A percentile compares a stretch with the other conserved stretches of the same genome.
phyloP scores from a whole-genome alignment of 1,284 basidiomycete species.

The Moesziomyces antarcticus region DNA sequence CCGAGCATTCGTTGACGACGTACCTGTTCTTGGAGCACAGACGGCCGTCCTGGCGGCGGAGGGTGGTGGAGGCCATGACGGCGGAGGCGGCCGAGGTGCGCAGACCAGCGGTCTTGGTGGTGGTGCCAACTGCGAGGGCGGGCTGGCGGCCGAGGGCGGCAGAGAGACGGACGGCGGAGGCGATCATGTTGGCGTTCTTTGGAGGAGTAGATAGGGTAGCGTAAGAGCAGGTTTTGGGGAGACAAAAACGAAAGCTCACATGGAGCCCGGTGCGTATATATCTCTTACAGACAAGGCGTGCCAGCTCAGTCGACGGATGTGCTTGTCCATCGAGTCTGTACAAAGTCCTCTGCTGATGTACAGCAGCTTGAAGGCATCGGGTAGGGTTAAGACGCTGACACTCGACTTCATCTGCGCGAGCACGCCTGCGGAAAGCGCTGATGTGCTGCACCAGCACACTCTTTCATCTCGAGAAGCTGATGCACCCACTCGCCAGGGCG shows the following conservation, averaged over 20 bases:
- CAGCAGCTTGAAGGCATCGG: neutral
- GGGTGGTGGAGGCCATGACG: slow-evolving; percentile 27
- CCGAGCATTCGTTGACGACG: slow-evolving; percentile 2
- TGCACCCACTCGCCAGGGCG: neutral
- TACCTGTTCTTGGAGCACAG: slow-evolving; percentile 47
- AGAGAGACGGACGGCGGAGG: slow-evolving; percentile 47
- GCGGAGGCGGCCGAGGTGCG: slow-evolving; percentile 41
- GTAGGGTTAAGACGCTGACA: neutral
- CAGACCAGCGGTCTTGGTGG: slow-evolving; percentile 39
- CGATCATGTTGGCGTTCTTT: slow-evolving; percentile 30
- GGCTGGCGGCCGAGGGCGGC: slow-evolving; percentile 47
- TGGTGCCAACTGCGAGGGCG: slow-evolving; percentile 21
- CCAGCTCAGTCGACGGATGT: neutral
- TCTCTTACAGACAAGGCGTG: neutral
- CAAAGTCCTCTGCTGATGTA: too few relatives aligned
- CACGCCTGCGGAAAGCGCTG: too few relatives aligned
- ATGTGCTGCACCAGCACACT: neutral
- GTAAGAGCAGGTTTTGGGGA: neutral
- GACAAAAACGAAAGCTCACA: neutral
- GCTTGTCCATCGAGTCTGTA: neutral
- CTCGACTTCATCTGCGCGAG: neutral
- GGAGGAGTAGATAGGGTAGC: neutral
- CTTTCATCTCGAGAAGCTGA: neutral
- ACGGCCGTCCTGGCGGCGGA: slow-evolving; percentile 41
- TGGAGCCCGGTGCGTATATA: neutral